Evolutionary conservation across 805 yeast species (phyloP).

Genomic region (Tetrapisispora nanseiensis): DNA sequence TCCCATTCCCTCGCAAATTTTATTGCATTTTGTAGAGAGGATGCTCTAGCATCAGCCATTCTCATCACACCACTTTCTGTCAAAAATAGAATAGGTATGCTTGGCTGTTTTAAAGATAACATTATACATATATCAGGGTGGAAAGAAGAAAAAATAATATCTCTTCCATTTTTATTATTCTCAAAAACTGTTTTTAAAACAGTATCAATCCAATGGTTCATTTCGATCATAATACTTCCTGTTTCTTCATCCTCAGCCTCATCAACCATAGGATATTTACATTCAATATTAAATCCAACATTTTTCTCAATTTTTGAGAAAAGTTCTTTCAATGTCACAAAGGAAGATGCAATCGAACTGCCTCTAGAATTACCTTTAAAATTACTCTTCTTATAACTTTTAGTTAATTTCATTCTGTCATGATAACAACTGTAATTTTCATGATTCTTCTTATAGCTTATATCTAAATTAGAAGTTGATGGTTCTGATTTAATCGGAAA

Average conservation of each 20-base stretch:
- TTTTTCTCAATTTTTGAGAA: slow-evolving; percentile 69
- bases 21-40: slow-evolving; percentile 82
- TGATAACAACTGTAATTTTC: slow-evolving; percentile 1
- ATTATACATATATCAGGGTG: slow-evolving; percentile 88
- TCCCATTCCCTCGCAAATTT: slow-evolving; percentile 89
- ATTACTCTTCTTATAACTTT: slow-evolving; percentile 75
- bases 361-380: slow-evolving; percentile 93
- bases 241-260: slow-evolving; percentile 84
- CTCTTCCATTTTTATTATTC: slow-evolving; percentile 58
- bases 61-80: slow-evolving; percentile 77
- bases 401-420: slow-evolving; percentile 75
- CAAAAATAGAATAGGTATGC: slow-evolving; percentile 80
- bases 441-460: neutral
- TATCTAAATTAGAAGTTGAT: no score
- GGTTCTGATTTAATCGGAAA: no score
- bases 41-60: slow-evolving; percentile 89
- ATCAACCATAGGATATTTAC: slow-evolving; percentile 90
- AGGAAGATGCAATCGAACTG: slow-evolving; percentile 78
- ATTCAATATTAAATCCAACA: slow-evolving; percentile 90
- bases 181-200: slow-evolving; percentile 73
- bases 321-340: slow-evolving; percentile 78
- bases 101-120: slow-evolving; percentile 84
- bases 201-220: slow-evolving; percentile 84
- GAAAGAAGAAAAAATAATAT: slow-evolving; percentile 83
- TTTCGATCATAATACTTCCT: slow-evolving; percentile 74